Evolutionary conservation across 176 grass and related monocot genomes (phyloP), one percentile per base, ranked within the genome.

Genomic region (Bolboschoenus planiculmis): DNA sequence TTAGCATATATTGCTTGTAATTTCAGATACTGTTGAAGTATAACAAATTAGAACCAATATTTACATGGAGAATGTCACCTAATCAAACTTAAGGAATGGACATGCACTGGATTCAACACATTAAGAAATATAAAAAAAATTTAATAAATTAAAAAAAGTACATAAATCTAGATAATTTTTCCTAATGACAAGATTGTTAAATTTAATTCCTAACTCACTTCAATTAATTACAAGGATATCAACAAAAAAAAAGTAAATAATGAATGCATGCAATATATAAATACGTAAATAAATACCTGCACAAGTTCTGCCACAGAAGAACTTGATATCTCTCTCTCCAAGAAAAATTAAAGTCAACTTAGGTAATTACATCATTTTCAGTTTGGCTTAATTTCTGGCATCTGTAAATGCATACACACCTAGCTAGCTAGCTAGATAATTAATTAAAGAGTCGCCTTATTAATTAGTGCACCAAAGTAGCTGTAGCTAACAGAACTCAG

Each of bases 361-460:
- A 82, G 16, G 14, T 51, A 74, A 74, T 47, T 74, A 64, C 58
- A 64, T 63, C 79, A 65, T 66, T 48, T 82, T 82, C 58, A 30
- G 79, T 48, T 14, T 65, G 36, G 31, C 37, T 82, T n/a, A n/a
- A n/a, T n/a, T 65, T 77, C 72, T 48, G 42, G 23, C 72, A 18
- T 76, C 44, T 16, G 42, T 75, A 73, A 47, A 73, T 5, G 40
- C 42, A 37, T 58, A 33, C 78, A 80, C 54, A n/a, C n/a, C n/a
- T n/a, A n/a, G n/a, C n/a, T n/a, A n/a, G n/a, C n/a, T n/a, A n/a
- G n/a, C 54, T 58, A 39, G 54, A 60, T 4, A 53, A 64, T n/a
- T n/a, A n/a, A n/a, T n/a, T n/a, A n/a, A 82, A 9, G 56, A 20
- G 10, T 82, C 13, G 58, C 39, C 56, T 65, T 82, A n/a, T n/a